Base-by-base conservation (phyloP, 176 grass and related monocot species). In the Aegilops umbellulata region DNA sequence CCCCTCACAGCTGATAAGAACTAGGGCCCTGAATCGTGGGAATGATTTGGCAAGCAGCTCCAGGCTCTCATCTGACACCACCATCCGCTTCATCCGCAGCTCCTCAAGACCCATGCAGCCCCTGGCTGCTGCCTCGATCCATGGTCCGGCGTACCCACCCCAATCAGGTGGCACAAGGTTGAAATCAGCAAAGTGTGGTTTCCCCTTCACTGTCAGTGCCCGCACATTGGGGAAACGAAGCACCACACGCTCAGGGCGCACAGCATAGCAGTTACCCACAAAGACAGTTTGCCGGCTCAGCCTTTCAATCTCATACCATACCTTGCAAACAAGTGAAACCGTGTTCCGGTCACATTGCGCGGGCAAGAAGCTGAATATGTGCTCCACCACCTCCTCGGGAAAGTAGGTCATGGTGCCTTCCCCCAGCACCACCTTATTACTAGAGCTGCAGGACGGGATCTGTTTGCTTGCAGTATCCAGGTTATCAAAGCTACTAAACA, bases 171-270 rank as follows among this genome's bases (percentile, higher is more conserved):
- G 93, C 44, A 97, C 91, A 3, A 95, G 79, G 68, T 95, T 91
- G 88, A 95, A 97, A 81, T 95, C 92, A 0, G 93, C 90, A 13
- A 95, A 97, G 79, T 95, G 95, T 0, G 93, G 95, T 85, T 93
- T 97, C 49, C 95, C 93, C 91, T 97, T 97, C 3, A 97, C 85
- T 0, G 80, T 88, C 5, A 95, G 79, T 5, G 85, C 84, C 39
- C 53, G 64, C 79, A 91, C 10, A 9, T 71, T 81, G 41, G 95
- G 88, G 74, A 95, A 97, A 29, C 95, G 80, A 36, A 34, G 35
- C 39, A 71, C 80, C 34, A 91, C 90, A 0, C 69, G 88, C 47
- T 87, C 80, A 0, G 95, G 90, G 4, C 65, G 83, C 71, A 94
- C 86, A 0, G 90, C 90, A 0, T 94, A 97, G 88, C 95, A 97